A percentile compares a stretch with the other conserved stretches of the same genome.
phyloP scores from a whole-genome alignment of 441 rosid species.

The Bruguiera hainesii region DNA sequence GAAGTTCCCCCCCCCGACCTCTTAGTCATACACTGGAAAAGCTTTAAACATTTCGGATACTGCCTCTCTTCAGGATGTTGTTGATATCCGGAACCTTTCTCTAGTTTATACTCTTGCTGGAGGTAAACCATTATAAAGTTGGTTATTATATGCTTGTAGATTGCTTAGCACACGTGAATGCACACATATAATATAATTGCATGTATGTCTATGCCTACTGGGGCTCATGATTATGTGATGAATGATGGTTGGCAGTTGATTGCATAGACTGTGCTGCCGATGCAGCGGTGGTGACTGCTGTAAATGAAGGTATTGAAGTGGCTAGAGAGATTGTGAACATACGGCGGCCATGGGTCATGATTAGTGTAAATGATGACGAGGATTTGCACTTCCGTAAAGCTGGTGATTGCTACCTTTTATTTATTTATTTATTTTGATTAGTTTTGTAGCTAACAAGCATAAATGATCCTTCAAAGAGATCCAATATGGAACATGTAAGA shows the following conservation, averaged over 20 bases:
- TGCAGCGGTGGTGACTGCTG: conserved; percentile 53
- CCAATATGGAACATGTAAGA: not conserved
- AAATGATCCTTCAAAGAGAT: no score
- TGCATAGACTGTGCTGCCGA: conserved; percentile 75
- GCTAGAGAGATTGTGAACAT: conserved; percentile 39
- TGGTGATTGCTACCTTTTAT: conserved; percentile 26
- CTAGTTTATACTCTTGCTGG: conserved; percentile 66
- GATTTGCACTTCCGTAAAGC: conserved; percentile 76
- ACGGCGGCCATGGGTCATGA: conserved; percentile 67
- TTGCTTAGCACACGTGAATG: not conserved
- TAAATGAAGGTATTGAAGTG: conserved; percentile 49
- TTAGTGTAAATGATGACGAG: conserved; percentile 58
- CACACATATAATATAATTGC: not conserved
- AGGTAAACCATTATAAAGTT: conserved; percentile 30
- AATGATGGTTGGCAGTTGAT: conserved; percentile 40
- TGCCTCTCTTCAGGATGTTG: conserved; percentile 41
- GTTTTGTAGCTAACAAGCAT: no score
- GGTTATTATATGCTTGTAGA: not conserved
- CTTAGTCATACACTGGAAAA: not conserved
- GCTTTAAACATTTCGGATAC: not conserved
- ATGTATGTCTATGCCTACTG: not conserved
- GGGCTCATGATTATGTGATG: conserved; percentile 11
- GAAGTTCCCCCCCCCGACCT: not conserved
- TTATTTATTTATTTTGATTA: not conserved
- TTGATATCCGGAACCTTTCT: conserved; percentile 61